These are phyloP conservation scores for Tagetes patula DNA, from an alignment of 129 eudicot genomes.

Conservation along the genomic window DNA sequence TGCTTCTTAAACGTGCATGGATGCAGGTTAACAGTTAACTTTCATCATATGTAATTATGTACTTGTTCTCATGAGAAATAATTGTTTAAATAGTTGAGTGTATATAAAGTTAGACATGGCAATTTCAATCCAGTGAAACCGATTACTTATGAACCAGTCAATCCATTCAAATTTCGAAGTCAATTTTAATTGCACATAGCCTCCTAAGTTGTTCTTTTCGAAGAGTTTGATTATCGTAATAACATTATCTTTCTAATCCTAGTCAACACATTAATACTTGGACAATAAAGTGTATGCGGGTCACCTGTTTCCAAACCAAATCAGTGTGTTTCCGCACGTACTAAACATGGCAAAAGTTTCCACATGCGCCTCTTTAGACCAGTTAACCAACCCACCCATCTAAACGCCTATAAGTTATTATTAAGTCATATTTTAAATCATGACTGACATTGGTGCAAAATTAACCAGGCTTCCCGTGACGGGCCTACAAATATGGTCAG, in stretches of 20 bases:
- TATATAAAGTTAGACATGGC: not conserved
- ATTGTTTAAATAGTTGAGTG: constrained; percentile 6
- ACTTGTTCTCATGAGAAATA: constrained; percentile 13
- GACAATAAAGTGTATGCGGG: not conserved
- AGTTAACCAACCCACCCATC: not conserved
- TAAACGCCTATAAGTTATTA: not conserved
- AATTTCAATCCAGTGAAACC: not conserved
- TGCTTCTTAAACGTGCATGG: constrained; percentile 99
- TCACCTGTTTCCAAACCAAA: not conserved
- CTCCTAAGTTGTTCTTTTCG: not conserved
- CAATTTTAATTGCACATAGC: not conserved
- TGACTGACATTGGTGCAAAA: constrained; percentile 23
- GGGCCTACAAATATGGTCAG: constrained; percentile 96
- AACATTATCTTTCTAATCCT: not conserved
- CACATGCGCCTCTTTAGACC: not conserved
- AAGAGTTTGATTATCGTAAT: constrained; percentile 2
- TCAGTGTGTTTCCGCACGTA: not conserved
- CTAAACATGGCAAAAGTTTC: not conserved
- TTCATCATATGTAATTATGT: constrained; percentile 5
- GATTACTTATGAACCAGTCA: not conserved
- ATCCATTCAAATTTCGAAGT: not conserved
- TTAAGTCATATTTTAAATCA: not conserved
- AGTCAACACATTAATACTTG: not conserved
- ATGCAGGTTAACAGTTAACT: constrained; percentile 69
- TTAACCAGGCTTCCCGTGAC: constrained; percentile 92